A percentile compares a stretch with the other conserved stretches of the same genome.
Evolutionary conservation across 1,284 basidiomycete genomes (phyloP).

Genomic region (Polyporus tsugae): DNA sequence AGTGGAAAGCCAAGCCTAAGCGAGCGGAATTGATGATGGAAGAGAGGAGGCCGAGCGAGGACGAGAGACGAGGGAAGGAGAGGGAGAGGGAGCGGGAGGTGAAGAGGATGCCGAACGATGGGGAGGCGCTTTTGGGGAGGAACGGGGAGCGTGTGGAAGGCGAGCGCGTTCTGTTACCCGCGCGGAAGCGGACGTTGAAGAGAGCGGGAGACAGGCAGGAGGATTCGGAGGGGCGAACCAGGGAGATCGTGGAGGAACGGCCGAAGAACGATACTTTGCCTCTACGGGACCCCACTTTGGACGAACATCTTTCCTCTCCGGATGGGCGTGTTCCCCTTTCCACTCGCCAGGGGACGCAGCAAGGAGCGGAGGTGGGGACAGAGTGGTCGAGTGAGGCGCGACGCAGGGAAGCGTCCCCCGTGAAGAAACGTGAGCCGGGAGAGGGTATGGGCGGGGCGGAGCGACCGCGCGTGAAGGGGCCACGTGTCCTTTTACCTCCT

Average conservation of each 20-base stretch:
- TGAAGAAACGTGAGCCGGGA: conserved; percentile 25
- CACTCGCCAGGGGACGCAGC: background rate
- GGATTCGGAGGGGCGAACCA: background rate
- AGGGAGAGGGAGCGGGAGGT: conserved; percentile 5
- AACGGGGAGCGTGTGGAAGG: conserved; percentile 22
- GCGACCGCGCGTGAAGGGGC: conserved; percentile 16
- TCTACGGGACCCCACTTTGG: background rate
- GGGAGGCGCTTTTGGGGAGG: conserved; percentile 18
- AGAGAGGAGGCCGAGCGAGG: conserved; percentile 7
- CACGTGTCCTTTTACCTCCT: conserved; percentile 15
- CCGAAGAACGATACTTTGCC: background rate
- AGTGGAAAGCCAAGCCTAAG: conserved; percentile 4
- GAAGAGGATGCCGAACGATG: conserved; percentile 25
- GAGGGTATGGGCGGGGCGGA: background rate
- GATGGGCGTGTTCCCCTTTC: background rate
- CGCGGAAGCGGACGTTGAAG: conserved; percentile 24
- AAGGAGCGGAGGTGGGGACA: background rate
- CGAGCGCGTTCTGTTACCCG: conserved; percentile 26
- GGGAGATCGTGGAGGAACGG: background rate
- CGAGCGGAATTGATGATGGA: conserved; percentile 8
- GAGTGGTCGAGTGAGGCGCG: background rate
- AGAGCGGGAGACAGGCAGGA: conserved; percentile 2
- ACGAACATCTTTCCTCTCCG: background rate
- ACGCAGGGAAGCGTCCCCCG: conserved; percentile 13
- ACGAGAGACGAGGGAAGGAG: background rate